Percentiles rank a stretch among this genome's conserved stretches.
These are phyloP conservation scores for Parietaria judaica DNA, from an alignment of 306 rosid species.

Conservation along the genomic window DNA sequence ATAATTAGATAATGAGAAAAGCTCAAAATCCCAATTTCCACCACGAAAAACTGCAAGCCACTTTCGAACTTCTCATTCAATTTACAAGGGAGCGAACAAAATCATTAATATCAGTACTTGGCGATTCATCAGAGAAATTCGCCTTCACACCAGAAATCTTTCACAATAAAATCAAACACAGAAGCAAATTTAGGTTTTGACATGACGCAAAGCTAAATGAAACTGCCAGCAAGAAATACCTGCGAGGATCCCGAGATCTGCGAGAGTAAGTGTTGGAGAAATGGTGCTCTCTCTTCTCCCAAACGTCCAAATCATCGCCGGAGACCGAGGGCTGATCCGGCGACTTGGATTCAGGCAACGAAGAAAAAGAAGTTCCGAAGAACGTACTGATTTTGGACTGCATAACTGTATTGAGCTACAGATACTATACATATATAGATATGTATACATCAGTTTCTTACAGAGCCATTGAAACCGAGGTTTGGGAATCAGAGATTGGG, in stretches of 20 bases:
- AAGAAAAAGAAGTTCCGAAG: conserved; percentile 42
- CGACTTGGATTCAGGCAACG: conserved; percentile 13
- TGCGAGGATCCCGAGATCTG: conserved; percentile 25
- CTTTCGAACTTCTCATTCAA: no score
- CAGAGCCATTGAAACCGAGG: neutral
- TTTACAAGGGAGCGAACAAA: no score
- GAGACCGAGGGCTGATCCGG: conserved; percentile 13
- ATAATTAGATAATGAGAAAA: neutral
- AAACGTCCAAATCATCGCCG: conserved; percentile 28
- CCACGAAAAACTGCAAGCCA: no score
- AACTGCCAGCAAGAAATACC: conserved; percentile 13
- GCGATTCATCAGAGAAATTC: no score
- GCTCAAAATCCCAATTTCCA: neutral
- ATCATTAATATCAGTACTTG: no score
- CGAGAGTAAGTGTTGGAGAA: conserved; percentile 43
- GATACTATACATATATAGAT: neutral
- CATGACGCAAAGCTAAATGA: neutral
- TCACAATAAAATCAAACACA: neutral
- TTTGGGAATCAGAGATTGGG: neutral
- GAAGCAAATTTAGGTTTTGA: no score
- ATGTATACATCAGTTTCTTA: neutral
- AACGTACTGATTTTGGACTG: conserved; percentile 64
- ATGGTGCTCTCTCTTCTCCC: conserved; percentile 50
- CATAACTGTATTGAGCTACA: conserved; percentile 13
- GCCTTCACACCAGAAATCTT: neutral